Evolutionary conservation across 352 stramenopile species (phyloP), one percentile per base, ranked within the genome.

Genomic region (Blastocystis sp.): DNA sequence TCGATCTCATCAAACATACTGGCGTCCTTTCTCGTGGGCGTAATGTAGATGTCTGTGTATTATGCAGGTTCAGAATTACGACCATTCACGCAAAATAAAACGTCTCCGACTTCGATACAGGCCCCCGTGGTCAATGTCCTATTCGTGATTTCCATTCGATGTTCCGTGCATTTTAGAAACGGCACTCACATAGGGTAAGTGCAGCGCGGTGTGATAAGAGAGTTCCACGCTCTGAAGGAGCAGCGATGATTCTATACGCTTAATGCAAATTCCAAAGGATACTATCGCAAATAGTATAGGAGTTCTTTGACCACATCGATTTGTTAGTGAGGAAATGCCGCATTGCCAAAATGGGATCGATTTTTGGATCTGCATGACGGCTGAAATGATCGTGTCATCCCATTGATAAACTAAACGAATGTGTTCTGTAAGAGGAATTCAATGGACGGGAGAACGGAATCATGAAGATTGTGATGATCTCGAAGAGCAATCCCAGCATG

Each of bases 281-380:
- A 81, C 71, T 65, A 62, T 81, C 71, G 60, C 71, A 81, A 81
- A 81, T 38, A 64, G 71, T 81, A 81, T 81, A 81, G 28, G 71
- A 64, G 28, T 48, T 56, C 28, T 19, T 62, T 21, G 41, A 64
- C 71, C 71, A 81, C 71, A 81, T 81, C 62, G 28, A 40, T 34
- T 28, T 38, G 61, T 56, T 28, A 62, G 69, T 38, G 21, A n/a
- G 21, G 48, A 81, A 64, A 56, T 34, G 28, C 3, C 9, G 10
- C 2, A 23, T 10, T 62, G 10, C 23, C 23, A 61, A 79, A 79
- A 79, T 11, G 14, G 5, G 23, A 21, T 21, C 2, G 3, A 64
- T 81, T 64, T 76, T 64, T 53, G 41, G 14, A 43, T 66, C 45
- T 60, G 11, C 64, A 10, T 56, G 28, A 34, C 28, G 28, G 28